phyloP scores from a whole-genome alignment of 2,329 filamentous ascomycete species.

The Aspergillus sojae region DNA sequence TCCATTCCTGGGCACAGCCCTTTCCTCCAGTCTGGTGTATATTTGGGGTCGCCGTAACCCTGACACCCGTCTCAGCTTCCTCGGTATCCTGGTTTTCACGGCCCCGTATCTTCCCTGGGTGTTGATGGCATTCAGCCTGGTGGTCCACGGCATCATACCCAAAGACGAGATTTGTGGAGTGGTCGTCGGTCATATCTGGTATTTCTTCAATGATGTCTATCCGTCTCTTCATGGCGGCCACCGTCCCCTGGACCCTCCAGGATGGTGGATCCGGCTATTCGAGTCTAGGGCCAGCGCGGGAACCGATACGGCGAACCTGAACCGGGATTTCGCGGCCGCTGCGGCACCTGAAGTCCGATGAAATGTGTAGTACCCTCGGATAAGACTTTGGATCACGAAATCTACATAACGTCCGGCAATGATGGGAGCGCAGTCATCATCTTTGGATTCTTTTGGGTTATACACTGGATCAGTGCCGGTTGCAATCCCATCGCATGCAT shows the following conservation, averaged over 20 bases:
- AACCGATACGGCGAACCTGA: constrained; percentile 32
- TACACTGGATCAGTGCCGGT: background rate
- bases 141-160: constrained; percentile 86
- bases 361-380: constrained; percentile 1
- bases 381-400: too few relatives aligned
- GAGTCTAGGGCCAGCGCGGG: constrained; percentile 44
- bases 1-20: constrained; percentile 89
- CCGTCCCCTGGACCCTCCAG: constrained; percentile 83
- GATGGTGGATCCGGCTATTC: constrained; percentile 87
- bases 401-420: background rate
- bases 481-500: background rate
- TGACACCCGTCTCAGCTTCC: constrained; percentile 82
- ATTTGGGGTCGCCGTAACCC: constrained; percentile 97
- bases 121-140: constrained; percentile 84
- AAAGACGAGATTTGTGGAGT: constrained; percentile 97
- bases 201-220: constrained; percentile 97
- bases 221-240: constrained; percentile 84
- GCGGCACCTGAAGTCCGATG: constrained; percentile 38
- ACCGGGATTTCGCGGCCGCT: constrained; percentile 37
- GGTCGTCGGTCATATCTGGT: constrained; percentile 93
- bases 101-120: constrained; percentile 97
- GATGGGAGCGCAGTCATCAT: background rate
- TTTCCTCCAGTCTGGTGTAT: constrained; percentile 92
- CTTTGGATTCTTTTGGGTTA: background rate
- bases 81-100: constrained; percentile 87